Percentiles rank a stretch among this genome's conserved stretches.
These are phyloP conservation scores for Sporothrix phasma DNA, from an alignment of 2,329 filamentous ascomycete species.

Conservation along the genomic window DNA sequence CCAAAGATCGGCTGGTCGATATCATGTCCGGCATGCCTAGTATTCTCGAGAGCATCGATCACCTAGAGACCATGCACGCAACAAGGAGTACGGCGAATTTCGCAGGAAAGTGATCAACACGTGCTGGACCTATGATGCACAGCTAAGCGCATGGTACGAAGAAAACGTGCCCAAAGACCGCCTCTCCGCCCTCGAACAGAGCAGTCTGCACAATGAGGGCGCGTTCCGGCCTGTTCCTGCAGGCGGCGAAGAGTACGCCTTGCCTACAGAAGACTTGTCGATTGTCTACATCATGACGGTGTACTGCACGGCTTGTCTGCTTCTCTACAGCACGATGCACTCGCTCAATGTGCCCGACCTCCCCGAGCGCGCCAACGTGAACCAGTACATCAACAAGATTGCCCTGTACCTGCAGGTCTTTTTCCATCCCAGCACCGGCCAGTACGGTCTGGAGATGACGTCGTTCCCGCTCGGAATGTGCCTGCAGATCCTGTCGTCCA, in stretches of 20 bases:
- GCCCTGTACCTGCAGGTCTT: conserved; percentile 15
- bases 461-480: conserved; percentile 18
- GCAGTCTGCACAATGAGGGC: not conserved
- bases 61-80: not conserved
- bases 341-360: conserved; percentile 11
- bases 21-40: conserved; percentile 18
- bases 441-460: conserved; percentile 18
- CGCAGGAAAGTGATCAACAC: not conserved
- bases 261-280: conserved; percentile 18
- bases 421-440: conserved; percentile 19
- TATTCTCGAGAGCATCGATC: conserved; percentile 19
- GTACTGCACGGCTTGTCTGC: conserved; percentile 17
- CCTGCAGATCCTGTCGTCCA: conserved; percentile 12
- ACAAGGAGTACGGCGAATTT: not conserved
- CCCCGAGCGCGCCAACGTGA: conserved; percentile 9
- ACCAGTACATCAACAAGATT: conserved; percentile 16
- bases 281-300: conserved; percentile 18
- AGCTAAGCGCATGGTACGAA: conserved; percentile 17
- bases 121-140: conserved; percentile 15
- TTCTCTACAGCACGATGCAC: conserved; percentile 19
- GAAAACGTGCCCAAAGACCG: conserved; percentile 12
- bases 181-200: conserved; percentile 1
- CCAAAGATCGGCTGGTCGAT: conserved; percentile 19
- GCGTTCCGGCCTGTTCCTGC: not conserved
- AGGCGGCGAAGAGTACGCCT: not conserved